Percentiles rank a stretch among this genome's conserved stretches.
Evolutionary conservation across 176 grass and related monocot species (phyloP).

Genomic region (Bothriochloa decipiens): DNA sequence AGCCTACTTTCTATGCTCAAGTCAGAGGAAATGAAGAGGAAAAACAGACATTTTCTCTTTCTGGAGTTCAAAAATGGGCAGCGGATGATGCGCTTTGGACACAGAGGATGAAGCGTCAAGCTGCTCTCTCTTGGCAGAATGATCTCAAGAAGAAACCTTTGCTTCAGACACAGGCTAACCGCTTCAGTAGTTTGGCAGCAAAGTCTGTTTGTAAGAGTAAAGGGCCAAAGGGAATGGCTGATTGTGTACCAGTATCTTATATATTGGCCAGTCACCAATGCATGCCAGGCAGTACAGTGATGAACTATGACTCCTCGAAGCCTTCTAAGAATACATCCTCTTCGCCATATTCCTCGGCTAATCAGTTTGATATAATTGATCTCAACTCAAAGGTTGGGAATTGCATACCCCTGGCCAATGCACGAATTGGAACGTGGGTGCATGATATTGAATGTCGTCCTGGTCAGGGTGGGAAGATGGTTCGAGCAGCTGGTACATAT

Average conservation of each 20-base stretch:
- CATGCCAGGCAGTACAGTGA: constrained; percentile 14
- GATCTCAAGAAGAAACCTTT: constrained; percentile 25
- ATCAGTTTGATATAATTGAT: constrained; percentile 15
- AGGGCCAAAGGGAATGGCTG: background rate
- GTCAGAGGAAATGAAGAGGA: background rate
- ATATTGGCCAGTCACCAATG: constrained; percentile 23
- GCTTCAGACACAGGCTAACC: background rate
- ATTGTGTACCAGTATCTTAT: constrained; percentile 18
- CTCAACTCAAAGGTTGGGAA: constrained; percentile 24
- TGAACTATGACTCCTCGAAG: constrained; percentile 16
- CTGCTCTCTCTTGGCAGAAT: constrained; percentile 26
- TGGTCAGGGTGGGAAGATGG: constrained; percentile 32
- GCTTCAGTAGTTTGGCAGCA: constrained; percentile 14
- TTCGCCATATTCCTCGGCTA: constrained; percentile 1
- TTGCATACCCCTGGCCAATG: constrained; percentile 13
- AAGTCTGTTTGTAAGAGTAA: background rate
- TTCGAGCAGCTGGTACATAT: constrained; percentile 23
- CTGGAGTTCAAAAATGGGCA: background rate
- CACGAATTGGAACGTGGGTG: constrained; percentile 13
- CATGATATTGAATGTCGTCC: constrained; percentile 1
- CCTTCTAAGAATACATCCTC: constrained; percentile 1
- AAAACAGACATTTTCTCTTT: constrained; percentile 10
- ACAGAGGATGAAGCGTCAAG: constrained; percentile 20
- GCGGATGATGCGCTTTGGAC: background rate
- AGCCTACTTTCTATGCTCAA: constrained; percentile 9